Evolutionary conservation across 139 green algal species (phyloP), one percentile per base, ranked within the genome.

Genomic region (Tetraselmis chui): DNA sequence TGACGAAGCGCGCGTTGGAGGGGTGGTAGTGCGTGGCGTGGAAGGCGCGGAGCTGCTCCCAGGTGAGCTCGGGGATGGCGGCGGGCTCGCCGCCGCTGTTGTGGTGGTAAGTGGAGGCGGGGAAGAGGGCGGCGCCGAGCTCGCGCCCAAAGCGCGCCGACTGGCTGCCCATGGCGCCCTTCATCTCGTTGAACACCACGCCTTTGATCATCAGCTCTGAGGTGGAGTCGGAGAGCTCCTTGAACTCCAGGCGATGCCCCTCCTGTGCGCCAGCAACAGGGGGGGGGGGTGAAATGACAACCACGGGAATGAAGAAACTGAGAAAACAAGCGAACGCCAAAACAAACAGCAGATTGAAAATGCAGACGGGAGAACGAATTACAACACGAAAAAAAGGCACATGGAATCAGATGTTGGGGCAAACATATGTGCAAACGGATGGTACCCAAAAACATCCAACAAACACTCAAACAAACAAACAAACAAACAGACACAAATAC

Each of bases 151-250:
- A 84, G 5, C 81, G 76, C 31, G 81, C 81, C 28, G 28, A 59
- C 59, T 84, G 81, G 31, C 31, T 78, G 32, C 81, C 81, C 81
- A 84, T 84, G 2, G 81, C 81, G 31, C 81, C 81, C 31, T 84
- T 84, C 81, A 84, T 84, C 31, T 84, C 81, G 81, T 84, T 84
- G 59, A 84, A 84, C 0, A 84, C 81, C 27, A 84, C 74, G 30
- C 81, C 81, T 32, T 84, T 84, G 31, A 79, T 78, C 67, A 76
- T 81, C 24, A 84, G 78, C 2, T 77, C 76, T 2, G 2, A 67
- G 24, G 1, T 81, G 27, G 75, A 26, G 76, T 84, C 81, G 18
- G 81, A 75, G 22, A 45, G 79, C 30, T 81, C 78, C 76, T 59
- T 75, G 76, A 84, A 84, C 76, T 84, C 81, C 28, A 84, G 59